These are phyloP conservation scores for Angomonas desouzai DNA, from an alignment of 208 protist species.

Conservation along the genomic window DNA sequence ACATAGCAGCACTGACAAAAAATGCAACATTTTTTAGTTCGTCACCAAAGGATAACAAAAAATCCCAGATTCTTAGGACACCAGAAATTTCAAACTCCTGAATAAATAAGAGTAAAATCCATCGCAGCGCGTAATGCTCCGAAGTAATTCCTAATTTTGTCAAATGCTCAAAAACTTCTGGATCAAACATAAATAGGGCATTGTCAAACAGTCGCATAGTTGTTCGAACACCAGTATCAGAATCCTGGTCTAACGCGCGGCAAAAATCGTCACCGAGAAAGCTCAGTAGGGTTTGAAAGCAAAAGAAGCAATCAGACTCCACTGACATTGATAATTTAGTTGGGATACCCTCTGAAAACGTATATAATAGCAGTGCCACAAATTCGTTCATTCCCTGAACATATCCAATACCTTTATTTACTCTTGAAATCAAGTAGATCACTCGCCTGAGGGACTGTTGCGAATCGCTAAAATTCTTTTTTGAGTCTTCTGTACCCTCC, in stretches of 20 bases:
- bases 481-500: neutral
- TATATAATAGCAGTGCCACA: constrained; percentile 67
- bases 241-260: constrained; percentile 49
- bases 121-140: constrained; percentile 78
- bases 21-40: constrained; percentile 41
- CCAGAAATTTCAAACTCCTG: constrained; percentile 83
- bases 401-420: constrained; percentile 75
- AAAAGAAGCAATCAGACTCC: constrained; percentile 72
- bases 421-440: constrained; percentile 51
- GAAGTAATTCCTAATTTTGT: constrained; percentile 32
- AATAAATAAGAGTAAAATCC: constrained; percentile 84
- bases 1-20: constrained; percentile 62
- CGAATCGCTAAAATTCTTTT: constrained; percentile 25
- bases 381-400: constrained; percentile 87
- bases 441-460: constrained; percentile 68
- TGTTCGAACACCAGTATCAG: constrained; percentile 44
- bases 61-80: constrained; percentile 82
- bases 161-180: constrained; percentile 47
- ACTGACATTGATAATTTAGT: constrained; percentile 27
- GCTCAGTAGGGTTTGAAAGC: constrained; percentile 64
- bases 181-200: constrained; percentile 59
- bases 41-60: constrained; percentile 71
- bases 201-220: constrained; percentile 64
- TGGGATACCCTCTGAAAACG: constrained; percentile 38
- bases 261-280: constrained; percentile 77